Percentiles rank a stretch among this genome's conserved stretches.
Conservation (phyloP, 345 rosid species). For the Mangifera indica region DNA sequence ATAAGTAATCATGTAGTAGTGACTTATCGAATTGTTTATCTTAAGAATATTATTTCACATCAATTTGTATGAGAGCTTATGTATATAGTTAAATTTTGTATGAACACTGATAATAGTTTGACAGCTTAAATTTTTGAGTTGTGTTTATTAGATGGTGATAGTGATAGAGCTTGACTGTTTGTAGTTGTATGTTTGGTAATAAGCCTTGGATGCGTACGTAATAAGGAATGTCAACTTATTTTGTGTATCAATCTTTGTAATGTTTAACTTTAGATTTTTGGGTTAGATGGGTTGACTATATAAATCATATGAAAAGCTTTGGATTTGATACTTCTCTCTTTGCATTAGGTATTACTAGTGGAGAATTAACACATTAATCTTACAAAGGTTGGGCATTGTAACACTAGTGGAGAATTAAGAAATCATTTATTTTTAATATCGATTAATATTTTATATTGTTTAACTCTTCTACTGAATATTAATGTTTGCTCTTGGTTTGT, state of each 20-base stretch:
- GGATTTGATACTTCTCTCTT: constrained; percentile 91
- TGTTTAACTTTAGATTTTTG: not conserved
- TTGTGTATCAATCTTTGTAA: not conserved
- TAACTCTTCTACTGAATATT: no score
- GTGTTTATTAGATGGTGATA: not conserved
- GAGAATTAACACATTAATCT: constrained; percentile 83
- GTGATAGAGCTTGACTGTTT: not conserved
- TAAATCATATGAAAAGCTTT: constrained; percentile 40
- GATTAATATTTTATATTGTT: no score
- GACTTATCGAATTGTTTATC: no score
- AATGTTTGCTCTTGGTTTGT: no score
- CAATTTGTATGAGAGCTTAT: no score
- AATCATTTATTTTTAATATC: no score
- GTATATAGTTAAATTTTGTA: no score
- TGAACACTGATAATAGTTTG: no score
- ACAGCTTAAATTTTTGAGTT: not conserved
- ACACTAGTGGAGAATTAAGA: no score
- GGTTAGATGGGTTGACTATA: not conserved
- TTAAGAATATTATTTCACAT: no score
- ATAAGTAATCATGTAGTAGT: no score
- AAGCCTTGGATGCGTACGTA: not conserved
- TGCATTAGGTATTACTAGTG: constrained; percentile 87
- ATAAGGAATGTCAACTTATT: not conserved
- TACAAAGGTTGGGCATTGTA: constrained; percentile 50
- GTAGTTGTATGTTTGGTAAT: not conserved